Evolutionary conservation across 164 flowering plant genomes (phyloP).

Genomic region (Vitis labrusca): DNA sequence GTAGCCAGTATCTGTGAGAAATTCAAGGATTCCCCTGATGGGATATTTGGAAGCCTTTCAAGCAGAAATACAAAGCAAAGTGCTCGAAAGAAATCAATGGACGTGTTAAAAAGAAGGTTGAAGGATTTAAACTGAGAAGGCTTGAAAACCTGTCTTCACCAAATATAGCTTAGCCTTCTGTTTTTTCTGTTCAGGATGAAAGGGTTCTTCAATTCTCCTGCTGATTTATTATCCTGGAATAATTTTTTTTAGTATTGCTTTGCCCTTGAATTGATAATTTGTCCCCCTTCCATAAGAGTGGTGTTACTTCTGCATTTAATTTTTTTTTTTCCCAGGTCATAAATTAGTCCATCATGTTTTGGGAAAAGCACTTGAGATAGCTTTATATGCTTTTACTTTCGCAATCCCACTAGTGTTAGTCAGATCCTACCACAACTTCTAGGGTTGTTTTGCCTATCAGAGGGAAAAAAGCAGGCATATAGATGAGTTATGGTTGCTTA

Average conservation of each 20-base stretch:
- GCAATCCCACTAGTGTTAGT: too few relatives aligned
- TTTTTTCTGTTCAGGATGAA: conserved; percentile 6
- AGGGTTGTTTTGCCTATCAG: too few relatives aligned
- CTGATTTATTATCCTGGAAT: background rate
- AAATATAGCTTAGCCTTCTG: background rate
- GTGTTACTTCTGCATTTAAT: background rate
- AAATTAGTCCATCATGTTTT: background rate
- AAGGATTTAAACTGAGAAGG: conserved; percentile 72
- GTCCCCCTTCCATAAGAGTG: background rate
- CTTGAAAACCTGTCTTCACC: background rate
- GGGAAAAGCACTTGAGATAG: too few relatives aligned
- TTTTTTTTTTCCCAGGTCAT: background rate
- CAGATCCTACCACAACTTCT: too few relatives aligned
- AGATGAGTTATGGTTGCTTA: too few relatives aligned
- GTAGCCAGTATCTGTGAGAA: conserved; percentile 78
- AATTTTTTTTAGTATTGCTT: background rate
- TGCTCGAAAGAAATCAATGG: conserved; percentile 86
- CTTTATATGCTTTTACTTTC: too few relatives aligned
- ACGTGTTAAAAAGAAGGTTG: conserved; percentile 67
- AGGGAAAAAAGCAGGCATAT: too few relatives aligned
- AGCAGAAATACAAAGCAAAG: conserved; percentile 72
- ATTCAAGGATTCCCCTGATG: conserved; percentile 79
- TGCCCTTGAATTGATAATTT: background rate
- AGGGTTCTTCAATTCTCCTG: background rate
- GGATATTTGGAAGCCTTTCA: conserved; percentile 82